Base-by-base conservation (phyloP, 148 eudicot genomes). In the Suaeda aralocaspica region DNA sequence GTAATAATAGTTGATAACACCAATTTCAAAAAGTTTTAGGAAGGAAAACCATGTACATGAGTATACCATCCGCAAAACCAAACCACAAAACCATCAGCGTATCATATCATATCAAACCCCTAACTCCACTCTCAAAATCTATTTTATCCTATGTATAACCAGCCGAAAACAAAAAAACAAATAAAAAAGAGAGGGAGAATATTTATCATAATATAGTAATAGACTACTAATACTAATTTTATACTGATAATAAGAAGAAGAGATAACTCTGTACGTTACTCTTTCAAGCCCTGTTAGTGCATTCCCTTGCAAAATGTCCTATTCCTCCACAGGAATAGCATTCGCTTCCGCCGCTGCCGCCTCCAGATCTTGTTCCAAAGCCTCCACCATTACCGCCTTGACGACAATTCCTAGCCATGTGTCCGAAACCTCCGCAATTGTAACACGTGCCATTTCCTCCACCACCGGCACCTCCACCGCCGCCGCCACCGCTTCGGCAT, bases 221-320 rank as follows among this genome's bases (percentile, higher is more conserved):
- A 25, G 30, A 44, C n/a, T 6, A 28, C 18, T 46, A 28, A 7
- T 49, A 46, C 28, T 45, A 5, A 45, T 5, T 53, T 53, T 53
- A 53, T 53, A 53, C 28, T 26, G 41, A 36, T 3, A 36, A 36
- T 48, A 21, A 29, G 6, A n/a, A 3, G 11, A 31, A 14, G 75
- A 65, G 67, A 10, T 45, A 42, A 72, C 34, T 36, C 50, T 65
- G 53, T 25, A 72, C 75, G 68, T 64, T 72, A 51, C 68, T 71
- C 66, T 63, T 18, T 44, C 15, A 59, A 31, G 48, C 34, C 49
- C 60, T 25, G 65, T 45, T 57, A 39, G 82, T 68, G 70, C 91
- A 87, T 26, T 84, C 85, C 60, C 86, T 76, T 21, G 91, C 91
- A 19, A 80, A 70, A 58, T 85, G 86, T 13, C 88, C 88, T 9